A percentile compares a stretch with the other conserved stretches of the same genome.
Evolutionary conservation across 441 rosid genomes (phyloP).

Genomic region (Syzygium malaccense): DNA sequence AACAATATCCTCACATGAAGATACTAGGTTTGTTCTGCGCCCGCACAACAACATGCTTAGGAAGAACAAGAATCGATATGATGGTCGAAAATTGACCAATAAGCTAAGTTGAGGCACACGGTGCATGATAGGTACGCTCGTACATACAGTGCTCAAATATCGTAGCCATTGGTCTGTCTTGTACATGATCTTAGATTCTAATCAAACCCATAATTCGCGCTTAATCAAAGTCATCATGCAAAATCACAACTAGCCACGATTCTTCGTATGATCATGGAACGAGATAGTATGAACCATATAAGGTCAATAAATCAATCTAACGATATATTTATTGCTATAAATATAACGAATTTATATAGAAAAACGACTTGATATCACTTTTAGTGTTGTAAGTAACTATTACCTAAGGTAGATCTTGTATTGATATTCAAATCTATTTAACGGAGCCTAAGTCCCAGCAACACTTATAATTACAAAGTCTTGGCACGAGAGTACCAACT

Average conservation of each 20-base stretch:
- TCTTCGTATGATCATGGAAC: neutral
- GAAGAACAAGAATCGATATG: neutral
- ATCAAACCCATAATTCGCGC: neutral
- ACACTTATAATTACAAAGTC: neutral
- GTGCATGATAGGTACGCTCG: neutral
- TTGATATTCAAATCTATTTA: neutral
- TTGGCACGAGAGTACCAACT: neutral
- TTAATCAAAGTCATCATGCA: neutral
- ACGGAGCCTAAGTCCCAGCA: neutral
- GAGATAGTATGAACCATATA: neutral
- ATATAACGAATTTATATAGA: neutral
- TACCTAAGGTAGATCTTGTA: neutral
- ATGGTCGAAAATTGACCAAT: too few relatives aligned
- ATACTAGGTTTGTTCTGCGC: neutral
- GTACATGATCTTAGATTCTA: neutral
- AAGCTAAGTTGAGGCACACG: neutral
- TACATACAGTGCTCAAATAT: neutral
- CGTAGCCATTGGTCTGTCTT: neutral
- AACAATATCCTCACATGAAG: fast-evolving
- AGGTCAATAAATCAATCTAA: neutral
- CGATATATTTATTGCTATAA: neutral
- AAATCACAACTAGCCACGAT: neutral
- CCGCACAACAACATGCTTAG: neutral
- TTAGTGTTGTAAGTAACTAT: neutral
- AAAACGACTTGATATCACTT: neutral